Conservation (phyloP, 78 protist species). For the Dictyostelium firmibasis region DNA sequence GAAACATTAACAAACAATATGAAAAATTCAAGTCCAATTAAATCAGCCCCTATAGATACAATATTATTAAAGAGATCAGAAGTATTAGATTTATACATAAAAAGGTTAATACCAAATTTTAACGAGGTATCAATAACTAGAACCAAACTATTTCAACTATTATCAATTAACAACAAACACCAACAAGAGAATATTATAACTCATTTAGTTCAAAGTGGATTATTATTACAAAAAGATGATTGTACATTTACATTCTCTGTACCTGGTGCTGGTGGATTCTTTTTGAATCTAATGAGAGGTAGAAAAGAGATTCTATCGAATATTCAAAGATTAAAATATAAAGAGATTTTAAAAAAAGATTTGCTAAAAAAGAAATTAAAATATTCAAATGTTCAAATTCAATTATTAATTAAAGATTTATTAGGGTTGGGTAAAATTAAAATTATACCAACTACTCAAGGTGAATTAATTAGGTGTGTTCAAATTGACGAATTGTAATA, state of each 20-base stretch:
- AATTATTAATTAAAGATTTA: neutral
- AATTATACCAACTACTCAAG: slow-evolving; percentile 16
- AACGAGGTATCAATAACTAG: slow-evolving; percentile 15
- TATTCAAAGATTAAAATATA: slow-evolving; percentile 29
- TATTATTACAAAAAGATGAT: slow-evolving; percentile 36
- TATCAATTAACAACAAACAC: neutral
- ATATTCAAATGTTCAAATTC: slow-evolving; percentile 3
- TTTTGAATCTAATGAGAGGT: slow-evolving; percentile 21
- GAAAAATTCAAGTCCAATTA: neutral
- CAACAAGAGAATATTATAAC: slow-evolving; percentile 54
- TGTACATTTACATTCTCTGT: neutral
- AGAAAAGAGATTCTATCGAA: slow-evolving; percentile 39
- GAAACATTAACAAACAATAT: neutral
- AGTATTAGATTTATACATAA: slow-evolving; percentile 25
- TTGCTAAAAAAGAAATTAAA: slow-evolving; percentile 5
- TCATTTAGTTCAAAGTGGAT: slow-evolving; percentile 23
- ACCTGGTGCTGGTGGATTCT: slow-evolving; percentile 50
- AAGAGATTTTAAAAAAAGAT: slow-evolving; percentile 44
- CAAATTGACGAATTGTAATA: neutral
- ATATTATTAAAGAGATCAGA: neutral
- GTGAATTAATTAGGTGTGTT: slow-evolving; percentile 1
- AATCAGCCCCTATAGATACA: neutral
- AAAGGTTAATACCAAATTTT: slow-evolving; percentile 2
- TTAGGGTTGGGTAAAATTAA: slow-evolving; percentile 2
- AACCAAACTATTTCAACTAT: neutral